Evolutionary conservation across 1,284 basidiomycete species (phyloP), one percentile per base, ranked within the genome.

Genomic region (Ceratobasidium papillatum): DNA sequence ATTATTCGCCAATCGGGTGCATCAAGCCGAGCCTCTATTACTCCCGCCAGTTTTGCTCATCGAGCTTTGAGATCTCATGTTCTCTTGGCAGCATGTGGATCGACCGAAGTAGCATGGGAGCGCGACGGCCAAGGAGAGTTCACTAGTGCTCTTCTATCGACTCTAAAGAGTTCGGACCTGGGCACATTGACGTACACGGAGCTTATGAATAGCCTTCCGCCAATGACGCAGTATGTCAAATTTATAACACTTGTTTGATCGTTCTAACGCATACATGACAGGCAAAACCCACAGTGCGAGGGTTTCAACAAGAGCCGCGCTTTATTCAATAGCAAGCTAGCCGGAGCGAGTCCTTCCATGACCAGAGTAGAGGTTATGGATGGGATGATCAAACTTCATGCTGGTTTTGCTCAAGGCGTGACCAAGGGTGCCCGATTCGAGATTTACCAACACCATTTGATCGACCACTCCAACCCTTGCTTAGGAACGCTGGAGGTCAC

Each of bases 331-430:
- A 85, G 84, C 11, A 81, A 87, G 12, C 88, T 89, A 32, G 90
- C 90, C 78, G 78, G 81, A 34, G 80, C 84, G 27, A 87, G 90
- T 77, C 80, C 80, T 30, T 82, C 82, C 47, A 87, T 86, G 76
- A 82, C 88, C 62, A 80, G 84, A 1, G 84, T 86, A 45, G 80
- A 83, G 59, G 78, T 83, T 7, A 81, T 84, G 14, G 32, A 47
- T 9, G 68, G 54, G 0, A 12, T 19, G 4, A 34, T 45, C 52
- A 77, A 86, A 45, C 83, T 91, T 56, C 85, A 86, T 52, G 84
- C 86, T 45, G 90, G 90, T 3, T 84, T 85, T 0, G 85, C 88
- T 3, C 88, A 90, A 75, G 89, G 90, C 0, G 82, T 91, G 27
- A 84, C 85, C 19, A 84, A 86, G 74, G 90, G 89, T 63, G 88